Conservation (phyloP, 2,329 filamentous ascomycete genomes). For the Neobulgaria alba region DNA sequence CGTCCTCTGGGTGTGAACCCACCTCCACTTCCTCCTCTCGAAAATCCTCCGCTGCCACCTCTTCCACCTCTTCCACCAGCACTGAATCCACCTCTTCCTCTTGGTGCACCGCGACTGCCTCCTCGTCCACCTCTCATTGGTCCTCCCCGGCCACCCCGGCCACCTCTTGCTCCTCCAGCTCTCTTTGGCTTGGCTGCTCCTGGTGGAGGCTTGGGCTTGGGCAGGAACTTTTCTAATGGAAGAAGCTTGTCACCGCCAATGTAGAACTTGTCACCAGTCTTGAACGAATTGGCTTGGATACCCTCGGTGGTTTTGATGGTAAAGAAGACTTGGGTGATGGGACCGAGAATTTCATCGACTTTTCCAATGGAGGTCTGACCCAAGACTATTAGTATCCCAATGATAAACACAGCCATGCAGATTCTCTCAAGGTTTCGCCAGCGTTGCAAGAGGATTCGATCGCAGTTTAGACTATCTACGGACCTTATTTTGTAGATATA, state of each 20-base stretch:
- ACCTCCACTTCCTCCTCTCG: slow-evolving; percentile 24
- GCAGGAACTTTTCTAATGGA: slow-evolving; percentile 90
- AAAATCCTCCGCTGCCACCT: slow-evolving; percentile 28
- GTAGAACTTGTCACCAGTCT: slow-evolving; percentile 94
- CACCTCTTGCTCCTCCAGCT: slow-evolving; percentile 51
- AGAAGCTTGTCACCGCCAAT: slow-evolving; percentile 91
- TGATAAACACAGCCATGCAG: no score
- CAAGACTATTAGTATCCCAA: slow-evolving; percentile 10
- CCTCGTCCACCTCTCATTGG: slow-evolving; percentile 35
- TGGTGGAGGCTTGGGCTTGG: slow-evolving; percentile 72
- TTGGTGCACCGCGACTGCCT: slow-evolving; percentile 40
- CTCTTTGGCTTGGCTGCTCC: slow-evolving; percentile 64
- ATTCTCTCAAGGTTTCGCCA: no score
- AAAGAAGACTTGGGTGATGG: slow-evolving; percentile 97
- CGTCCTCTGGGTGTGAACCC: slow-evolving; percentile 27
- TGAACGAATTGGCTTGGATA: slow-evolving; percentile 91
- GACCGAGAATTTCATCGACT: slow-evolving; percentile 94
- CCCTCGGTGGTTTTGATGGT: slow-evolving; percentile 96
- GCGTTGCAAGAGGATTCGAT: no score
- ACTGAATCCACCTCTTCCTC: slow-evolving; percentile 44
- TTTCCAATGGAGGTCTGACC: slow-evolving; percentile 82
- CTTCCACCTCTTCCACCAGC: slow-evolving; percentile 35
- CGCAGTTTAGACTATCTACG: no score
- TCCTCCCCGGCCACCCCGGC: slow-evolving; percentile 37
- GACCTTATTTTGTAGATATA: slow-evolving; percentile 98